Base-by-base conservation (phyloP, 257 asterid species). In the Oldenlandia corymbosa region DNA sequence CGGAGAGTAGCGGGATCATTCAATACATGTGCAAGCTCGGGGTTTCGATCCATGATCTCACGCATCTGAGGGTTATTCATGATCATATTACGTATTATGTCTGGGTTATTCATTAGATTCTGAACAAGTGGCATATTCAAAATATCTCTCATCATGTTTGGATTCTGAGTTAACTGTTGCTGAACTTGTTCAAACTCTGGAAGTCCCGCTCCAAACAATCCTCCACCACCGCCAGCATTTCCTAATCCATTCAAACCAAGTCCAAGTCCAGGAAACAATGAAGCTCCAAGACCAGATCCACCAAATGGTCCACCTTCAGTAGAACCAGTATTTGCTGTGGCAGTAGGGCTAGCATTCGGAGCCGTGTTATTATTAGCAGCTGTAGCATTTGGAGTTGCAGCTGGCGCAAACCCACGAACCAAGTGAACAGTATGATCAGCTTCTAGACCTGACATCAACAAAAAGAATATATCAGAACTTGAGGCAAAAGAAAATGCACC, bases 61-160 rank as follows among this genome's bases (percentile, higher is more conserved):
- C 82, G 90, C 90, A 81, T 84, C 71, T 79, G 90, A 73, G 90
- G 84, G 67, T 81, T 84, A 71, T 70, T 79, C 81, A 69, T 77
- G 54, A 81, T 75, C 78, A 81, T 12, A 71, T 71, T 81, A 48
- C 82, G 85, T 26, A 84, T 76, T 28, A 76, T 68, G 16, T 84
- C 90, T 55, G 90, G 89, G 66, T 83, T 81, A 68, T 74, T 78
- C 90, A 80, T 83, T 52, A 80, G 31, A 66, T 76, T 80, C 78
- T 74, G 90, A 70, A 74, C 71, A 21, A 66, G 68, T 36, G 90
- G 90, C 78, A 75, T 71, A 54, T 80, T 80, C 74, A 80, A 56
- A 27, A 80, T 73, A 58, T 80, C 90, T 37, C 85, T 74, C 76
- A 83, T 80, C 83, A 83, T 78, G 76, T 74, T 78, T 36, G 86